Conservation (phyloP, 2,329 filamentous ascomycete species). For the Pseudomassariella vexata region DNA sequence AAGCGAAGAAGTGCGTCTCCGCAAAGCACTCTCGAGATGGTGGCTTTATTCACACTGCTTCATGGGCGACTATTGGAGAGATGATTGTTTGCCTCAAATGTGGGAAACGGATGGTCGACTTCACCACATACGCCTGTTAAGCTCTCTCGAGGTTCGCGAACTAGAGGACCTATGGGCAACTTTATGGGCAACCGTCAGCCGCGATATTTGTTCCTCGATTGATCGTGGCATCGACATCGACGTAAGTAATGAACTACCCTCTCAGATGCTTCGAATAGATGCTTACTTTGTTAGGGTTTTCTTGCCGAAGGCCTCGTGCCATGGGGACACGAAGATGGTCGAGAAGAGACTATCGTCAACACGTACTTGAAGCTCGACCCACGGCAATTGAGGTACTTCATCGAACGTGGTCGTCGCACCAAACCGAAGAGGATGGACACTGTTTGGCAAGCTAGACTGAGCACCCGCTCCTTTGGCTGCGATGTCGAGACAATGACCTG, state of each 20-base stretch:
- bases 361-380: constrained; percentile 44
- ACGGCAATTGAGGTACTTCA: constrained; percentile 40
- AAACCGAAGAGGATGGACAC: too few relatives aligned
- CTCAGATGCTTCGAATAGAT: not conserved
- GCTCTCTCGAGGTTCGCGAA: constrained; percentile 21
- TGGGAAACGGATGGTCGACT: constrained; percentile 20
- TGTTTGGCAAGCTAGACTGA: constrained; percentile 32
- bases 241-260: constrained; percentile 1
- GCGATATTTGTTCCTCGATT: constrained; percentile 23
- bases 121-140: constrained; percentile 18
- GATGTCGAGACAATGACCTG: constrained; percentile 24
- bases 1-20: constrained; percentile 39
- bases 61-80: constrained; percentile 35
- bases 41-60: constrained; percentile 50
- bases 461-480: constrained; percentile 35
- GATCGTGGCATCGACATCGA: too few relatives aligned
- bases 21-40: constrained; percentile 47
- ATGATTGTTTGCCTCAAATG: constrained; percentile 10
- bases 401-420: constrained; percentile 36
- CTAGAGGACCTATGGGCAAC: constrained; percentile 17
- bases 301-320: too few relatives aligned
- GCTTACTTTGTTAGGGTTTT: too few relatives aligned
- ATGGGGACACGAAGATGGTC: constrained; percentile 20
- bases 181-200: constrained; percentile 17
- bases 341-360: constrained; percentile 24